A percentile compares a stretch with the other conserved stretches of the same genome.
These are phyloP conservation scores for Coprinopsis strossmayeri DNA, from an alignment of 768 basidiomycete species.

Conservation along the genomic window DNA sequence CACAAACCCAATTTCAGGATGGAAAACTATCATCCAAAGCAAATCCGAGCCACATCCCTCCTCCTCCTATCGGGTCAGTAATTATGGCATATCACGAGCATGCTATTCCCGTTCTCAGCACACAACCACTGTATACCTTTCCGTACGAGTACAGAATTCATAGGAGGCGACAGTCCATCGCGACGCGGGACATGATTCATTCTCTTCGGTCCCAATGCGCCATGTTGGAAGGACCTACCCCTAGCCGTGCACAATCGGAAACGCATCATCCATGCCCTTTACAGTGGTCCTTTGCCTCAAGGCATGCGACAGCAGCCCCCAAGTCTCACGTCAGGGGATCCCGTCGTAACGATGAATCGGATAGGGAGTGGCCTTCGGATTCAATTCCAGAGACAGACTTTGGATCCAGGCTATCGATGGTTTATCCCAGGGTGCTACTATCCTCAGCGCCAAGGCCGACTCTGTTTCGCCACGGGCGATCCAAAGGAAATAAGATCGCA, in stretches of 20 bases:
- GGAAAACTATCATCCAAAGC: too few relatives aligned
- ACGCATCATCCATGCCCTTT: too few relatives aligned
- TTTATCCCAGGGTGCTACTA: slow-evolving; percentile 2
- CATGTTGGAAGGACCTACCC: not conserved
- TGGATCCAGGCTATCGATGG: not conserved
- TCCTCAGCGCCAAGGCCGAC: not conserved
- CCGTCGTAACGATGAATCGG: too few relatives aligned
- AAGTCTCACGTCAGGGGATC: too few relatives aligned
- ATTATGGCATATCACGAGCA: not conserved
- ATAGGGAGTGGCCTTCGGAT: not conserved
- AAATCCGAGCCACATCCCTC: too few relatives aligned
- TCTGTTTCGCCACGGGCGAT: not conserved
- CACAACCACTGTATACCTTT: not conserved
- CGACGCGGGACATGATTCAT: slow-evolving; percentile 9
- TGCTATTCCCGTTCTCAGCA: not conserved
- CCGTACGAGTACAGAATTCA: not conserved
- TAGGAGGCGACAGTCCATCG: slow-evolving; percentile 1
- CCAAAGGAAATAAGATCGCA: not conserved
- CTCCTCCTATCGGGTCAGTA: not conserved
- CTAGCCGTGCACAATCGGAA: too few relatives aligned
- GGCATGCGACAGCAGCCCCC: not conserved
- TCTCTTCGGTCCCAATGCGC: slow-evolving; percentile 8
- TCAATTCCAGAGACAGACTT: not conserved
- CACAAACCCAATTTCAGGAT: too few relatives aligned
- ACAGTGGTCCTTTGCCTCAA: too few relatives aligned